These are phyloP conservation scores for Boletus sp. DNA, from an alignment of 768 basidiomycete species.

Conservation along the genomic window DNA sequence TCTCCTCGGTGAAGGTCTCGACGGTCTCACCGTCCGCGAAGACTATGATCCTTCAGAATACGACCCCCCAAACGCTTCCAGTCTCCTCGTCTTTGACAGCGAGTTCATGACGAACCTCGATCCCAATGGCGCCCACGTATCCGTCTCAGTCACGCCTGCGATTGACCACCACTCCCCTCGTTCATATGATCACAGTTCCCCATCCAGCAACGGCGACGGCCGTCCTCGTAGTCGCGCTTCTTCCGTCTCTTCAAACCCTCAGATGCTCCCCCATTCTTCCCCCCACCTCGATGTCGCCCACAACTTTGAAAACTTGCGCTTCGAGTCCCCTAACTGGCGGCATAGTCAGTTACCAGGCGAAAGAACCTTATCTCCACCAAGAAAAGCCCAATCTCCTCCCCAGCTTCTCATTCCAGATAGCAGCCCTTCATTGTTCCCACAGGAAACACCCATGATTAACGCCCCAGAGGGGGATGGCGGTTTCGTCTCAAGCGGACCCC, in stretches of 20 bases:
- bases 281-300: conserved; percentile 55
- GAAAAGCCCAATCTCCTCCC: conserved; percentile 66
- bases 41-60: conserved; percentile 77
- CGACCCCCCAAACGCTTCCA: conserved; percentile 52
- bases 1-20: conserved; percentile 49
- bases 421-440: conserved; percentile 43
- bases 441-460: conserved; percentile 52
- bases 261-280: conserved; percentile 43
- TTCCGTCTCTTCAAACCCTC: conserved; percentile 61
- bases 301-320: conserved; percentile 60
- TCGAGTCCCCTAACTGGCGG: conserved; percentile 64
- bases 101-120: conserved; percentile 41
- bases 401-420: conserved; percentile 56
- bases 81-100: conserved; percentile 59
- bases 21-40: conserved; percentile 33
- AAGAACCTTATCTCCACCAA: conserved; percentile 37
- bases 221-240: conserved; percentile 59
- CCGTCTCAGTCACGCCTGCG: conserved; percentile 40
- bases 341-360: conserved; percentile 46
- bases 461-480: conserved; percentile 59
- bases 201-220: conserved; percentile 57
- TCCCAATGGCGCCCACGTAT: conserved; percentile 32
- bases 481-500: conserved; percentile 50
- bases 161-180: conserved; percentile 38
- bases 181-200: conserved; percentile 63